Evolutionary conservation across 192 early-diverging fungal species (phyloP).

Genomic region (Backusella westeae): DNA sequence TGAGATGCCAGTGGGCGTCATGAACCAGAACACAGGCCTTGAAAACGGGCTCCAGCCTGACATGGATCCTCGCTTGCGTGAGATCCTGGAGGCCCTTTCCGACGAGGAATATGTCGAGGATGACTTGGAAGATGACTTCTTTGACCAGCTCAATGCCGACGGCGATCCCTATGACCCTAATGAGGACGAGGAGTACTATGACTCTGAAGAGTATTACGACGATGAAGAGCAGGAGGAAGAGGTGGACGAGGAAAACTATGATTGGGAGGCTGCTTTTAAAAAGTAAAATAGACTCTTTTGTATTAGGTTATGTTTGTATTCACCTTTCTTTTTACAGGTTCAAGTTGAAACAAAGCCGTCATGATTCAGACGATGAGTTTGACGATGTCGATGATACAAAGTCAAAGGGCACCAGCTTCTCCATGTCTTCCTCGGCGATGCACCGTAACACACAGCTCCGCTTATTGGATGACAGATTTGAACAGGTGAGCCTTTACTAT

Average conservation of each 20-base stretch:
- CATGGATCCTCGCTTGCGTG: constrained; percentile 80
- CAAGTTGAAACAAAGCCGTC: constrained; percentile 39
- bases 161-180: constrained; percentile 44
- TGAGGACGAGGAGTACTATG: constrained; percentile 62
- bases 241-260: constrained; percentile 26
- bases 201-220: constrained; percentile 36
- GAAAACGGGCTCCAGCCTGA: constrained; percentile 64
- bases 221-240: constrained; percentile 52
- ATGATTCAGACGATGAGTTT: constrained; percentile 37
- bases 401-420: constrained; percentile 57
- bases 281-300: constrained; percentile 25
- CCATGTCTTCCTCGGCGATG: constrained; percentile 94
- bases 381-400: constrained; percentile 50
- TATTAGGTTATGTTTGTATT: neutral
- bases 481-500: constrained; percentile 49
- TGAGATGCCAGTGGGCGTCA: constrained; percentile 67
- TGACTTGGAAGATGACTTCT: constrained; percentile 78
- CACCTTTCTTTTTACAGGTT: constrained; percentile 24
- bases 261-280: constrained; percentile 55
- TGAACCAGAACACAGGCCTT: constrained; percentile 64
- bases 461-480: constrained; percentile 92
- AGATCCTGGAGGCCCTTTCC: constrained; percentile 91
- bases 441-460: constrained; percentile 89
- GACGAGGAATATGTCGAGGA: constrained; percentile 87
- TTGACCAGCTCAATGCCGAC: constrained; percentile 75